These are phyloP conservation scores for Hymenoscyphus linearis DNA, from an alignment of 2,329 filamentous ascomycete species.

Conservation along the genomic window DNA sequence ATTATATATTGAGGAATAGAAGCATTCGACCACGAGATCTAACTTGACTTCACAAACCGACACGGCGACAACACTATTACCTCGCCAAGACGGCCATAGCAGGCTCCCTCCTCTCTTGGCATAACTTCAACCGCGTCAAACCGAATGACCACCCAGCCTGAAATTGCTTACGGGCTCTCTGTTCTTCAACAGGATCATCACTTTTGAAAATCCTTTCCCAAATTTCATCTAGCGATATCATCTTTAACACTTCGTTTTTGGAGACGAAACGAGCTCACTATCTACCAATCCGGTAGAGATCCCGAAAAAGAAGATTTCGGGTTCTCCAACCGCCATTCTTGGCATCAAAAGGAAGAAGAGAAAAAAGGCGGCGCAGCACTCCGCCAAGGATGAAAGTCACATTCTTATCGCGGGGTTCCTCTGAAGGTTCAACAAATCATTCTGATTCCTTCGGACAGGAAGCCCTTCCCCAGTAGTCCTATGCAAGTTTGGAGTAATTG, in stretches of 20 bases:
- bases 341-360: neutral
- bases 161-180: neutral
- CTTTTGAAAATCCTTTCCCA: neutral
- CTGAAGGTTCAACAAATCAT: neutral
- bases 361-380: slow-evolving; percentile 1
- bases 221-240: neutral
- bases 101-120: slow-evolving; percentile 1
- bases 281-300: neutral
- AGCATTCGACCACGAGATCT: neutral
- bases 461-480: neutral
- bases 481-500: neutral
- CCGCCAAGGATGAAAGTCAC: neutral
- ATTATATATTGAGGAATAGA: neutral
- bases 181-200: neutral
- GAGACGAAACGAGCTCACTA: neutral
- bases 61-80: neutral
- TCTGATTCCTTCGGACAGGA: neutral
- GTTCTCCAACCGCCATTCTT: neutral
- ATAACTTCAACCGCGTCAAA: slow-evolving; percentile 1
- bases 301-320: neutral
- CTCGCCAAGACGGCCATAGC: slow-evolving; percentile 1
- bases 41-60: neutral
- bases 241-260: too few relatives aligned
- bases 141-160: neutral
- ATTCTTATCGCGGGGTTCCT: neutral